Conservation (phyloP, 2,329 filamentous ascomycete species). For the Trichocomaceae sp. region DNA sequence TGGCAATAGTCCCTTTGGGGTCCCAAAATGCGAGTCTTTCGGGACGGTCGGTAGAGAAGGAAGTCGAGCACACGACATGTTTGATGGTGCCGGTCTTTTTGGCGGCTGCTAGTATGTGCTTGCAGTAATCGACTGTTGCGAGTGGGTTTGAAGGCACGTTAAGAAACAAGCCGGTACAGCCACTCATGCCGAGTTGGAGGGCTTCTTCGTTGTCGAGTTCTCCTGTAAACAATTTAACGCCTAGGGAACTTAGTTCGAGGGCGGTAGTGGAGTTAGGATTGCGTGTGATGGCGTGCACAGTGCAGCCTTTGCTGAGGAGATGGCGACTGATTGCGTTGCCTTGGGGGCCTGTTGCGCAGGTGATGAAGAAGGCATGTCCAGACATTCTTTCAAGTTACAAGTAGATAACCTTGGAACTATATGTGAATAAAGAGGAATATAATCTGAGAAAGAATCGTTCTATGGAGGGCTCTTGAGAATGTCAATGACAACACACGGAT, state of each 20-base stretch:
- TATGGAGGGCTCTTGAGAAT: neutral
- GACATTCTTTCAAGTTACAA: neutral
- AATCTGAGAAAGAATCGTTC: neutral
- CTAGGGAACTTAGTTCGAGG: slow-evolving; percentile 22
- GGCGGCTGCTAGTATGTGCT: slow-evolving; percentile 20
- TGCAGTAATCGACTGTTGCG: slow-evolving; percentile 23
- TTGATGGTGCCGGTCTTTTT: slow-evolving; percentile 24
- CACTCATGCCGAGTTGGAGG: slow-evolving; percentile 23
- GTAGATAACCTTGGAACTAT: neutral
- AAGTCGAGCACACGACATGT: slow-evolving; percentile 27
- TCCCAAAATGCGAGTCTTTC: slow-evolving; percentile 24
- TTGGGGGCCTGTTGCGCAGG: slow-evolving; percentile 28
- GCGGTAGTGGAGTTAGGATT: slow-evolving; percentile 22
- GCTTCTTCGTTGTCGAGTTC: slow-evolving; percentile 24
- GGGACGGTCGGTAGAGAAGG: slow-evolving; percentile 25
- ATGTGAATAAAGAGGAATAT: neutral
- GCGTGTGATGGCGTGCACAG: slow-evolving; percentile 29
- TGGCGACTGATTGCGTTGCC: slow-evolving; percentile 24
- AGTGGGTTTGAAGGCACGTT: slow-evolving; percentile 17
- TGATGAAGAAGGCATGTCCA: slow-evolving; percentile 21
- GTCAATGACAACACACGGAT: neutral
- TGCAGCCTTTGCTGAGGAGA: slow-evolving; percentile 22
- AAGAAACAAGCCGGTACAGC: slow-evolving; percentile 27
- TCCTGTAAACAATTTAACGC: slow-evolving; percentile 26
- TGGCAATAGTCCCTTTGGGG: slow-evolving; percentile 23